Evolutionary conservation across 2,329 filamentous ascomycete species (phyloP).

Genomic region (Lachnellula occidentalis): DNA sequence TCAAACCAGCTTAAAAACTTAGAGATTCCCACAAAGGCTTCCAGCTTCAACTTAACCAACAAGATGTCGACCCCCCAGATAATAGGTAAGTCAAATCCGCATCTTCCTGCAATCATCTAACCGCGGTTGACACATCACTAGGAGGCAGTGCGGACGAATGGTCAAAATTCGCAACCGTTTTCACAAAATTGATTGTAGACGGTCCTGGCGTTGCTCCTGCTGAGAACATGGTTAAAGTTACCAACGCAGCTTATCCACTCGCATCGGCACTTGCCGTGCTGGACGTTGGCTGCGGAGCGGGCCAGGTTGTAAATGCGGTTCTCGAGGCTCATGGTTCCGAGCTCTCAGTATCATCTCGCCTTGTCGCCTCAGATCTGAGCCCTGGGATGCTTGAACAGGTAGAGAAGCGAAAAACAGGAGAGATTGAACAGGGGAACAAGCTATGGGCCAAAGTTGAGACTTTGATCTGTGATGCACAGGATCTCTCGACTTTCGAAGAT

Average conservation of each 20-base stretch:
- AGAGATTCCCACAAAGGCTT: no score
- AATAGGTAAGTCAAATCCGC: no score
- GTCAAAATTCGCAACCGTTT: neutral
- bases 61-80: no score
- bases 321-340: neutral
- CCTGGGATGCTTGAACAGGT: constrained; percentile 4
- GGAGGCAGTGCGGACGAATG: neutral
- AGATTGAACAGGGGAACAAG: neutral
- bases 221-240: neutral
- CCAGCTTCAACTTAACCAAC: no score
- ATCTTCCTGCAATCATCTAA: no score
- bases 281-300: constrained; percentile 2
- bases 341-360: neutral
- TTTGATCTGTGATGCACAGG: neutral
- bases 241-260: neutral
- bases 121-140: neutral
- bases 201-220: neutral
- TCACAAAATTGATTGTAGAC: neutral
- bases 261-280: neutral
- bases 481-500: neutral
- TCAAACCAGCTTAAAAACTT: no score
- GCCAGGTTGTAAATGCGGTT: neutral
- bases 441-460: neutral
- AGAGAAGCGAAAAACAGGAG: neutral
- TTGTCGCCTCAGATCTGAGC: neutral